Conservation (phyloP, 2,329 filamentous ascomycete genomes). For the Rutstroemia sp. region DNA sequence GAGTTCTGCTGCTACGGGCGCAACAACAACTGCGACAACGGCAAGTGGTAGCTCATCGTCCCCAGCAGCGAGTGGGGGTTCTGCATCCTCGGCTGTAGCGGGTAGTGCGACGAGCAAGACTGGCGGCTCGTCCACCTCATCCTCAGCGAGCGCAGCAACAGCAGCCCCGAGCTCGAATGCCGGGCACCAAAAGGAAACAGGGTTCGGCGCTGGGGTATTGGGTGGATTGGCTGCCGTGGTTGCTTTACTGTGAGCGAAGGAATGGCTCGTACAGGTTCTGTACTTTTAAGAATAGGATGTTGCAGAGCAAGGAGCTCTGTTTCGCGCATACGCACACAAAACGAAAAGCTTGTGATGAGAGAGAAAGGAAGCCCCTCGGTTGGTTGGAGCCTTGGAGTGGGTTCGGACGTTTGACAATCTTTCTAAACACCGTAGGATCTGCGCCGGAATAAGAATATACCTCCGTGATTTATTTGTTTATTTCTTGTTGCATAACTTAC, state of each 20-base stretch:
- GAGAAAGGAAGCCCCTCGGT: too few species aligned
- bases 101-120: background rate
- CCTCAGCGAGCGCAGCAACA: background rate
- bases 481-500: too few species aligned
- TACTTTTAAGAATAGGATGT: too few species aligned
- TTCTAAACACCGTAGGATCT: too few species aligned
- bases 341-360: too few species aligned
- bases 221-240: constrained; percentile 20
- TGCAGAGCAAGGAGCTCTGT: too few species aligned
- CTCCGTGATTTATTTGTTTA: too few species aligned
- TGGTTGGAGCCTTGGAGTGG: too few species aligned
- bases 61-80: background rate
- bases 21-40: background rate
- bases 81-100: background rate
- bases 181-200: constrained; percentile 16
- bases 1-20: background rate
- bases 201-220: constrained; percentile 21
- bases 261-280: background rate
- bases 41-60: background rate
- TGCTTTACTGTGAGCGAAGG: constrained; percentile 18
- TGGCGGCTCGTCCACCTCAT: background rate
- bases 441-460: too few species aligned
- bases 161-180: constrained; percentile 13
- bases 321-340: too few species aligned
- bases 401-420: too few species aligned